Conservation (phyloP, 176 grass and related monocot species). For the Oryza meridionalis region DNA sequence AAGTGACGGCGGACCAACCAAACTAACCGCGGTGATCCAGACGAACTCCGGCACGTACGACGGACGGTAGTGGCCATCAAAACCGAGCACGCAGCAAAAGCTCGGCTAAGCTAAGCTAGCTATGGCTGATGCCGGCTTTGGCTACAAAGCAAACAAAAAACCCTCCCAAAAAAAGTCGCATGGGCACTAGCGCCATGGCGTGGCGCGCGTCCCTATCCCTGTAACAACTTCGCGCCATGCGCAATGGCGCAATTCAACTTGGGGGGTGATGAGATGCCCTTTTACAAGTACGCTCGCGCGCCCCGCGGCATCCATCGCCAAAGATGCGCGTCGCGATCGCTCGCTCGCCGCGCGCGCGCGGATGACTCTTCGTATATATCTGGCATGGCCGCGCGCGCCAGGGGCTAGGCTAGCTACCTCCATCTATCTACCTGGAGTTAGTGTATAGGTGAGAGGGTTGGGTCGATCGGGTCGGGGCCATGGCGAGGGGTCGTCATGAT, state of each 20-base stretch:
- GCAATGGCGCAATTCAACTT: neutral
- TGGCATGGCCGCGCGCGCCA: neutral
- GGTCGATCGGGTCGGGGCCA: too few relatives aligned
- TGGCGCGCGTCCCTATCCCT: conserved; percentile 28
- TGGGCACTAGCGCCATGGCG: neutral
- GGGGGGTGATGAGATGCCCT: neutral
- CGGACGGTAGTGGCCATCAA: neutral
- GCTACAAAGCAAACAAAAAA: conserved; percentile 13
- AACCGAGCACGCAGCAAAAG: neutral
- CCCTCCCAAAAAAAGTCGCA: neutral
- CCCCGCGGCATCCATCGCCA: neutral
- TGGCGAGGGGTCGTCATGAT: conserved; percentile 11
- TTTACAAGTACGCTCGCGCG: conserved; percentile 28
- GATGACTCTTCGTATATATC: neutral
- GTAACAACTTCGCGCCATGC: conserved; percentile 24
- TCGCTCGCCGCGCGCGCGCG: too few relatives aligned
- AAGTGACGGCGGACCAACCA: neutral
- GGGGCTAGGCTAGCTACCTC: neutral
- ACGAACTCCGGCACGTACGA: neutral
- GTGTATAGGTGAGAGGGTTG: neutral
- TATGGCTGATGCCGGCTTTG: neutral
- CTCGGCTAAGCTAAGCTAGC: neutral
- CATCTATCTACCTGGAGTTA: neutral
- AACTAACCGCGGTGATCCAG: neutral
- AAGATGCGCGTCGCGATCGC: conserved; percentile 5